A percentile compares a stretch with the other conserved stretches of the same genome.
phyloP scores from a whole-genome alignment of 768 basidiomycete genomes.

The Boletus sp. region DNA sequence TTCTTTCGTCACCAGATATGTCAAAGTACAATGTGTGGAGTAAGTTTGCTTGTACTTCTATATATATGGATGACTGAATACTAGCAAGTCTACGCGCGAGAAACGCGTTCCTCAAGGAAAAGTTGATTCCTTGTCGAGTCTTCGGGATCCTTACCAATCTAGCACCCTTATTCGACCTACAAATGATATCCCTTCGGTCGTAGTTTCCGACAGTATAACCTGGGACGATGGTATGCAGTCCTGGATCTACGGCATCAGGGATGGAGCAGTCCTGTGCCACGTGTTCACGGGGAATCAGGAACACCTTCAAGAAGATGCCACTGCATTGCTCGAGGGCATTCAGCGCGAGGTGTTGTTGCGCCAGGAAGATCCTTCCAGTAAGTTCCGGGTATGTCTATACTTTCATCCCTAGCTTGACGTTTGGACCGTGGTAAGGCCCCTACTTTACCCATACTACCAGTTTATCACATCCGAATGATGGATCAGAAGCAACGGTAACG shows the following conservation, averaged over 20 bases:
- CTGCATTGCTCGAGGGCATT: slow-evolving; percentile 35
- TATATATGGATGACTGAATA: slow-evolving; percentile 8
- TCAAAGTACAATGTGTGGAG: slow-evolving; percentile 38
- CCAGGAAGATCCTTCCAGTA: slow-evolving; percentile 21
- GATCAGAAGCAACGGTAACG: slow-evolving; percentile 20
- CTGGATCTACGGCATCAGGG: slow-evolving; percentile 21
- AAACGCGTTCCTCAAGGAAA: slow-evolving; percentile 11
- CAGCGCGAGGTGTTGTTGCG: slow-evolving; percentile 33
- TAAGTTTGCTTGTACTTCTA: slow-evolving; percentile 15
- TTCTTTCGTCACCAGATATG: slow-evolving; percentile 48
- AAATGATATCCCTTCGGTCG: slow-evolving; percentile 13
- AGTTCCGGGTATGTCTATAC: slow-evolving; percentile 1
- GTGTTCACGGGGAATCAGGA: slow-evolving; percentile 48
- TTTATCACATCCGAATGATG: slow-evolving; percentile 11
- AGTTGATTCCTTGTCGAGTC: slow-evolving; percentile 16
- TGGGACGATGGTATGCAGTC: slow-evolving; percentile 35
- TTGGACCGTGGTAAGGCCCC: slow-evolving; percentile 17
- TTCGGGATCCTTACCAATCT: slow-evolving; percentile 21
- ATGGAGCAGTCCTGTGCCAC: slow-evolving; percentile 35
- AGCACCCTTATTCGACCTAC: slow-evolving; percentile 17
- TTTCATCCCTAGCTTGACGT: background rate
- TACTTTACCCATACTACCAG: slow-evolving; percentile 26
- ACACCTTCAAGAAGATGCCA: slow-evolving; percentile 39
- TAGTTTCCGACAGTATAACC: slow-evolving; percentile 5
- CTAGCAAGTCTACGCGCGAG: slow-evolving; percentile 7